Evolutionary conservation across 225 moss, liverwort and hornwort genomes (phyloP).

Genomic region (Lunularia cruciata): DNA sequence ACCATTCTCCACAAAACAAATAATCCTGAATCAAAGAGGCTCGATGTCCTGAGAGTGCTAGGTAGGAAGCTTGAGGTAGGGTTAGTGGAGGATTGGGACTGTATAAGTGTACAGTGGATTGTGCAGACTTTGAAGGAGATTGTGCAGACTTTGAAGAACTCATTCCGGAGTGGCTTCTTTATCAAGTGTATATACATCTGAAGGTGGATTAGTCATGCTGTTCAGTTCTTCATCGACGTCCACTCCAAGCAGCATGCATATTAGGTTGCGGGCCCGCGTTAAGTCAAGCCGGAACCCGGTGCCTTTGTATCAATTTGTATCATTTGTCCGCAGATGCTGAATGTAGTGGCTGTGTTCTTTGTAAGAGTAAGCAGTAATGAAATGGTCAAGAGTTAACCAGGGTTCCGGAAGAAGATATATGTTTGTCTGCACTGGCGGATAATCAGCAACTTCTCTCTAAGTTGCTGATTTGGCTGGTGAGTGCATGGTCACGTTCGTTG

Average conservation of each 20-base stretch:
- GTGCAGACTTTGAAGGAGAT: constrained; percentile 7
- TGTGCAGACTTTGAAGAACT: constrained; percentile 20
- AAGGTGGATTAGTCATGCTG: constrained; percentile 18
- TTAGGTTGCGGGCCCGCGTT: constrained; percentile 1
- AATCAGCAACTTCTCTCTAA: too few relatives aligned
- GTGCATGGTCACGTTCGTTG: too few relatives aligned
- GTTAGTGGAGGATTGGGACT: constrained; percentile 1
- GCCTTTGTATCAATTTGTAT: constrained; percentile 2
- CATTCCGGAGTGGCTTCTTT: constrained; percentile 32
- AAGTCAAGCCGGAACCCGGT: constrained; percentile 3
- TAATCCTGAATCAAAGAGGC: constrained; percentile 17
- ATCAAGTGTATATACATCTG: constrained; percentile 39
- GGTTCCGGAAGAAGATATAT: not conserved
- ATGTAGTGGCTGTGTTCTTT: constrained; percentile 31
- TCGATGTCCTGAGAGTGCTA: constrained; percentile 16
- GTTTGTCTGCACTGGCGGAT: too few relatives aligned
- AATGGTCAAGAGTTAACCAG: constrained; percentile 17
- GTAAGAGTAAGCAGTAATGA: constrained; percentile 17
- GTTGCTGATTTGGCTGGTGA: too few relatives aligned
- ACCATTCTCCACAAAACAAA: constrained; percentile 11
- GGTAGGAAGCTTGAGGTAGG: constrained; percentile 16
- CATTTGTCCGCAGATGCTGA: constrained; percentile 29
- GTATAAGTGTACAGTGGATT: constrained; percentile 31
- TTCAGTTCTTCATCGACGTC: constrained; percentile 22
- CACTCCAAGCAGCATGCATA: constrained; percentile 10